A percentile compares a stretch with the other conserved stretches of the same genome.
phyloP scores from a whole-genome alignment of 2,329 filamentous ascomycete species.

The Stagonosporopsis chrysanthemi region DNA sequence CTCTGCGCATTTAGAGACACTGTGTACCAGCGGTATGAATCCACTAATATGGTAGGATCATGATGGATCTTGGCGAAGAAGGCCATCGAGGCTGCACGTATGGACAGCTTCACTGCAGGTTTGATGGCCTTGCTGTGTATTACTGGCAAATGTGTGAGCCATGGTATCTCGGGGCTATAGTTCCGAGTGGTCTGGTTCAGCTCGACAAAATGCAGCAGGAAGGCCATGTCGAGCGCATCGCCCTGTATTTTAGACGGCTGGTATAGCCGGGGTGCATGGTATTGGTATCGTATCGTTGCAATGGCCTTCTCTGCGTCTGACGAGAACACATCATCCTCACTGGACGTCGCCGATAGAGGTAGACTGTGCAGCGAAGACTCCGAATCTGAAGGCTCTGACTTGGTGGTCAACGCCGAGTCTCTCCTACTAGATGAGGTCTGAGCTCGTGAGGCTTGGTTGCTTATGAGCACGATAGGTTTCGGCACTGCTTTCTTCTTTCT shows the following conservation, averaged over 20 bases:
- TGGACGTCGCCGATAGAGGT: neutral
- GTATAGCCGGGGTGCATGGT: constrained; percentile 31
- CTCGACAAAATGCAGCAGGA: constrained; percentile 42
- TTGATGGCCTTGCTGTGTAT: constrained; percentile 29
- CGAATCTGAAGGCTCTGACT: constrained; percentile 9
- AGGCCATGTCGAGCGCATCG: constrained; percentile 38
- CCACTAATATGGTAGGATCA: constrained; percentile 39
- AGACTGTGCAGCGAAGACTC: constrained; percentile 5
- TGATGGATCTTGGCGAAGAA: constrained; percentile 42
- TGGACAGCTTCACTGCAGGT: constrained; percentile 38
- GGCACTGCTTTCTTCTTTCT: constrained; percentile 32
- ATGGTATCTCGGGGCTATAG: constrained; percentile 35
- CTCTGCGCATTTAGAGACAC: constrained; percentile 38
- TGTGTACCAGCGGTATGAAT: constrained; percentile 45
- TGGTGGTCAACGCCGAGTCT: constrained; percentile 7
- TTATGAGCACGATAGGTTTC: constrained; percentile 6
- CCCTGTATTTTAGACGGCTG: constrained; percentile 36
- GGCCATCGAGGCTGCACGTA: constrained; percentile 45
- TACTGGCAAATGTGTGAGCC: constrained; percentile 34
- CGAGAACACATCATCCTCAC: neutral
- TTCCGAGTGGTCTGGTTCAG: constrained; percentile 30
- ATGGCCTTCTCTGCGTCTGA: constrained; percentile 31
- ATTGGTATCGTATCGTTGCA: constrained; percentile 34
- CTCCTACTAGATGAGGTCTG: neutral
- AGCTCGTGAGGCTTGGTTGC: constrained; percentile 1